These are phyloP conservation scores for Podaxis sp. DNA, from an alignment of 768 basidiomycete species.

Conservation along the genomic window DNA sequence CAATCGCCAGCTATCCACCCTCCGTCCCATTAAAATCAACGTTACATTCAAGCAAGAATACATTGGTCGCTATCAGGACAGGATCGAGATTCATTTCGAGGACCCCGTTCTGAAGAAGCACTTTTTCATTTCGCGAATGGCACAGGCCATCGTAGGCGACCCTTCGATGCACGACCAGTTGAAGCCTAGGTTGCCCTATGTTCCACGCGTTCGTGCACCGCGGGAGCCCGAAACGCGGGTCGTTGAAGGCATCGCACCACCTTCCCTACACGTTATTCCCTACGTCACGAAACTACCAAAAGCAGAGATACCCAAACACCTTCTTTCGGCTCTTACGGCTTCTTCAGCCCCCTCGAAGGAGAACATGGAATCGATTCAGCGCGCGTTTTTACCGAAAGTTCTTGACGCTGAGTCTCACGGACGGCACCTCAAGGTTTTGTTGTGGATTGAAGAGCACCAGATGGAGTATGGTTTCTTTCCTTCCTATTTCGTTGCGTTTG, in stretches of 20 bases:
- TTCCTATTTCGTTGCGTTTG: neutral
- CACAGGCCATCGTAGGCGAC: constrained; percentile 47
- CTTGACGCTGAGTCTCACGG: constrained; percentile 42
- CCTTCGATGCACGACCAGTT: constrained; percentile 44
- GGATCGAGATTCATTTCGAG: constrained; percentile 52
- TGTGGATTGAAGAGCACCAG: constrained; percentile 56
- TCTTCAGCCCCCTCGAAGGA: constrained; percentile 27
- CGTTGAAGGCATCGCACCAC: constrained; percentile 43
- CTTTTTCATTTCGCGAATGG: constrained; percentile 48
- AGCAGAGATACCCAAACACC: constrained; percentile 35
- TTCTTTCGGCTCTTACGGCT: constrained; percentile 30
- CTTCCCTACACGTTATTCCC: constrained; percentile 38
- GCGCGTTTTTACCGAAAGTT: constrained; percentile 36
- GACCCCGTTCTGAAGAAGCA: constrained; percentile 39
- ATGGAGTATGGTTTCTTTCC: constrained; percentile 33
- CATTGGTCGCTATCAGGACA: constrained; percentile 53
- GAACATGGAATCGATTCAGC: constrained; percentile 30
- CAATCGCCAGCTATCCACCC: constrained; percentile 22
- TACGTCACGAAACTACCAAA: constrained; percentile 40
- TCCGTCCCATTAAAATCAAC: constrained; percentile 26
- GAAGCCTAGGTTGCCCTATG: constrained; percentile 45
- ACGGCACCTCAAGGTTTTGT: constrained; percentile 47
- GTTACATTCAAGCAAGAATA: constrained; percentile 34
- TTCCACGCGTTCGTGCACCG: constrained; percentile 33
- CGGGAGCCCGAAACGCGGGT: constrained; percentile 34